A percentile compares a stretch with the other conserved stretches of the same genome.
Conservation (phyloP, 768 basidiomycete genomes). For the Mycena haematopus region DNA sequence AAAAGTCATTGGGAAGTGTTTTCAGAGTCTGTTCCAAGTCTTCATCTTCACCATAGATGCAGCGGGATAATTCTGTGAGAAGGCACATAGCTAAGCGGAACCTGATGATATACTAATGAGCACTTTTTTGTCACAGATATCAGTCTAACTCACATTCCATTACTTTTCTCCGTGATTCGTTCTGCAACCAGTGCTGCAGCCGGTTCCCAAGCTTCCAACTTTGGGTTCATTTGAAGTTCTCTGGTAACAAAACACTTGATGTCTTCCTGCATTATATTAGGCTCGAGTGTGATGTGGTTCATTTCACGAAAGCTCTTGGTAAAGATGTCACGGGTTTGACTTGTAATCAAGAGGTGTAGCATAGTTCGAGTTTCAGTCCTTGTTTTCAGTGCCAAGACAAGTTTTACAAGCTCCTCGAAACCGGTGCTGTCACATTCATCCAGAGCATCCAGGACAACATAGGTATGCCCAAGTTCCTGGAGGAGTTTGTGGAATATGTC, state of each 20-base stretch:
- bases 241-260: not conserved
- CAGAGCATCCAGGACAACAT: not conserved
- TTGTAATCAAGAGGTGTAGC: conserved; percentile 8
- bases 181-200: too few relatives aligned
- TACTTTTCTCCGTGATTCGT: not conserved
- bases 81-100: not conserved
- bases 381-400: not conserved
- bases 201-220: not conserved
- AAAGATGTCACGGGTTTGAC: conserved; percentile 2
- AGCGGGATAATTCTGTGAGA: not conserved
- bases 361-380: not conserved
- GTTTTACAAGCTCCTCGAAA: not conserved
- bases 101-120: not conserved
- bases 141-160: not conserved
- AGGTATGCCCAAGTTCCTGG: not conserved
- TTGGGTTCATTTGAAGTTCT: not conserved
- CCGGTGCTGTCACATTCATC: not conserved
- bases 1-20: not conserved
- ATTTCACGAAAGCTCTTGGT: not conserved
- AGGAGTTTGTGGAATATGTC: not conserved
- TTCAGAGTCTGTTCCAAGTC: not conserved
- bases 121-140: too few relatives aligned
- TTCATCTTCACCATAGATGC: not conserved
- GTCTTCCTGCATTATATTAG: not conserved
- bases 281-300: not conserved